Conservation (phyloP, 257 asterid species). For the Verbascum thapsus region DNA sequence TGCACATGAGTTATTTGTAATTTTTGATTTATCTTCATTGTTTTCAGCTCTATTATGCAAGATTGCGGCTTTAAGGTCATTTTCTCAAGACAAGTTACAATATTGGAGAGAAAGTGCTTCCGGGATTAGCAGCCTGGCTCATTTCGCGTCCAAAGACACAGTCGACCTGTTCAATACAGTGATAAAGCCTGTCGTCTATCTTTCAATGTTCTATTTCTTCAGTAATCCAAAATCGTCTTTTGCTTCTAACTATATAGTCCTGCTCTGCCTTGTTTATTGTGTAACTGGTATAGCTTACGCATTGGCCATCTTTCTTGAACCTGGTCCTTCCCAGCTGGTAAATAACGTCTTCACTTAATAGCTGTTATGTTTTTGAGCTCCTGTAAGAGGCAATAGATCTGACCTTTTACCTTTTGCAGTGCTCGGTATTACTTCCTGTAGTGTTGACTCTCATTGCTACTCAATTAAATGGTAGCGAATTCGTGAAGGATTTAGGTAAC, state of each 20-base stretch:
- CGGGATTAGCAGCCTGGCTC: constrained; percentile 92
- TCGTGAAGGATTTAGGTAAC: constrained; percentile 52
- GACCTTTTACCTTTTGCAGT: constrained; percentile 46
- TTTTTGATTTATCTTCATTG: constrained; percentile 15
- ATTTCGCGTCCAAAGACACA: constrained; percentile 86
- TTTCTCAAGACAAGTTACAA: constrained; percentile 85
- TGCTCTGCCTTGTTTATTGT: constrained; percentile 91
- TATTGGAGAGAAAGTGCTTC: constrained; percentile 94
- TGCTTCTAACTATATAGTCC: constrained; percentile 61
- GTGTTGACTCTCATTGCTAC: constrained; percentile 85
- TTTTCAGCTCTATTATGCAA: constrained; percentile 89
- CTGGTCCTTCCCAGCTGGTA: constrained; percentile 98
- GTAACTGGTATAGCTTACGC: constrained; percentile 90
- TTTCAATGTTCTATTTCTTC: constrained; percentile 94
- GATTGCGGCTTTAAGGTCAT: constrained; percentile 87
- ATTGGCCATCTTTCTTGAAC: constrained; percentile 82
- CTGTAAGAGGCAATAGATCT: no score
- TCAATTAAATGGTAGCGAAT: constrained; percentile 45
- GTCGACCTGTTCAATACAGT: constrained; percentile 75
- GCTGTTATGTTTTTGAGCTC: constrained; percentile 14
- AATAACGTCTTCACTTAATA: constrained; percentile 14
- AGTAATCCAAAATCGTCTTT: constrained; percentile 85
- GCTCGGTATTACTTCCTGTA: constrained; percentile 86
- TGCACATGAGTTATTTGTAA: constrained; percentile 5
- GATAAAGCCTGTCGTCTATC: constrained; percentile 90